Percentiles rank a stretch among this genome's conserved stretches.
phyloP scores from a whole-genome alignment of 1,284 basidiomycete species.

The Papiliotrema flavescens region DNA sequence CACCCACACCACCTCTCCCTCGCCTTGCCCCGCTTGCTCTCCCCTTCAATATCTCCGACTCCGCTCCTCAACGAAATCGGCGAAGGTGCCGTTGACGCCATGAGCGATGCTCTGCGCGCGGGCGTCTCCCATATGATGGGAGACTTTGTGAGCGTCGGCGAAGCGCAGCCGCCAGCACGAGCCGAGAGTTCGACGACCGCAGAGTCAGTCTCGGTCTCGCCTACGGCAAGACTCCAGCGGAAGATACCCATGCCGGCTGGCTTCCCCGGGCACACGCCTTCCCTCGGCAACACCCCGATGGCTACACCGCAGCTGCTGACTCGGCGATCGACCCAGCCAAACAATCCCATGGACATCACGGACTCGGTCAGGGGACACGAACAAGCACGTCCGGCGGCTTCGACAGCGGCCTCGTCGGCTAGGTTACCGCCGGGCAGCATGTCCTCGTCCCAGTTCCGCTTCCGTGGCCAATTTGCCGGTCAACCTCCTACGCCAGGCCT shows the following conservation, averaged over 20 bases:
- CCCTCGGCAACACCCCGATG: not conserved
- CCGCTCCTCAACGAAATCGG: conserved; percentile 29
- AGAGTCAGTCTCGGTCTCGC: not conserved
- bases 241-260: conserved; percentile 24
- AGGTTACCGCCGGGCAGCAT: not conserved
- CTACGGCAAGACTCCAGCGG: not conserved
- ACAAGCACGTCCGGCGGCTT: not conserved
- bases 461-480: conserved; percentile 23
- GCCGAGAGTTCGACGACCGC: not conserved
- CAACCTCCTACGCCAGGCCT: conserved; percentile 14
- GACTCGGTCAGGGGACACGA: not conserved
- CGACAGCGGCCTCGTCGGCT: conserved; percentile 3
- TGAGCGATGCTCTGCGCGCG: conserved; percentile 23
- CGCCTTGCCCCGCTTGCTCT: conserved; percentile 49
- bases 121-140: conserved; percentile 23
- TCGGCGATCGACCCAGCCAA: not conserved
- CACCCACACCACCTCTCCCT: conserved; percentile 53
- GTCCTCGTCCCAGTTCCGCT: conserved; percentile 11
- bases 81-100: conserved; percentile 25
- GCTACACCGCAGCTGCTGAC: not conserved
- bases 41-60: conserved; percentile 22
- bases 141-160: conserved; percentile 12
- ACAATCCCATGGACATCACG: not conserved
- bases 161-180: not conserved
- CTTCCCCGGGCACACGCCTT: conserved; percentile 10